These are phyloP conservation scores for Clonostachys rosea DNA, from an alignment of 2,329 filamentous ascomycete species.

Conservation along the genomic window DNA sequence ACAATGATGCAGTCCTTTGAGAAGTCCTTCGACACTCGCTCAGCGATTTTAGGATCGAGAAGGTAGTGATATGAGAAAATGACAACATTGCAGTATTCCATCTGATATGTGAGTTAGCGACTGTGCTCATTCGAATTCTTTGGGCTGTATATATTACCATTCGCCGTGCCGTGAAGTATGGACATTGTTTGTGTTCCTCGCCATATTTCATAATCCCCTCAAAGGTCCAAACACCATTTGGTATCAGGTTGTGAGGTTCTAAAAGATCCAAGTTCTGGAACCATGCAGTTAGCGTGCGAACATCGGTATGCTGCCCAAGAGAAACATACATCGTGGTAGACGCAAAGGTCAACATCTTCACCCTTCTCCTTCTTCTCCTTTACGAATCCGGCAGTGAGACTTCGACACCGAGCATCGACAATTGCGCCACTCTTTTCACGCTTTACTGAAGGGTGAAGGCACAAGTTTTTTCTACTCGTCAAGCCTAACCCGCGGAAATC, in stretches of 20 bases:
- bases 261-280: slow-evolving; percentile 82
- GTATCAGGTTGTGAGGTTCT: slow-evolving; percentile 91
- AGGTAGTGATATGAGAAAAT: slow-evolving; percentile 99
- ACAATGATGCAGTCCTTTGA: slow-evolving; percentile 98
- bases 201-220: slow-evolving; percentile 86
- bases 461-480: slow-evolving; percentile 95
- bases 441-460: slow-evolving; percentile 92
- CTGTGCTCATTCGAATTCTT: background rate
- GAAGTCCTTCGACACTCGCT: slow-evolving; percentile 88
- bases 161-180: slow-evolving; percentile 90
- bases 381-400: slow-evolving; percentile 92
- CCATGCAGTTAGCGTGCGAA: slow-evolving; percentile 6
- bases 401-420: slow-evolving; percentile 93
- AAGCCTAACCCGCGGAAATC: slow-evolving; percentile 90
- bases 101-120: slow-evolving; percentile 41
- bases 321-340: slow-evolving; percentile 79
- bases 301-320: background rate
- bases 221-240: slow-evolving; percentile 92
- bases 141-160: slow-evolving; percentile 59
- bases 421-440: slow-evolving; percentile 91
- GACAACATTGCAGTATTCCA: slow-evolving; percentile 99
- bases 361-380: slow-evolving; percentile 96
- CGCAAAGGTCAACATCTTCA: slow-evolving; percentile 88
- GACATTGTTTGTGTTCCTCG: slow-evolving; percentile 93
- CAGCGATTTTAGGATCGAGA: slow-evolving; percentile 95